Percentiles rank a stretch among this genome's conserved stretches.
These are phyloP conservation scores for Coprinopsis marcescibilis DNA, from an alignment of 768 basidiomycete genomes.

Conservation along the genomic window DNA sequence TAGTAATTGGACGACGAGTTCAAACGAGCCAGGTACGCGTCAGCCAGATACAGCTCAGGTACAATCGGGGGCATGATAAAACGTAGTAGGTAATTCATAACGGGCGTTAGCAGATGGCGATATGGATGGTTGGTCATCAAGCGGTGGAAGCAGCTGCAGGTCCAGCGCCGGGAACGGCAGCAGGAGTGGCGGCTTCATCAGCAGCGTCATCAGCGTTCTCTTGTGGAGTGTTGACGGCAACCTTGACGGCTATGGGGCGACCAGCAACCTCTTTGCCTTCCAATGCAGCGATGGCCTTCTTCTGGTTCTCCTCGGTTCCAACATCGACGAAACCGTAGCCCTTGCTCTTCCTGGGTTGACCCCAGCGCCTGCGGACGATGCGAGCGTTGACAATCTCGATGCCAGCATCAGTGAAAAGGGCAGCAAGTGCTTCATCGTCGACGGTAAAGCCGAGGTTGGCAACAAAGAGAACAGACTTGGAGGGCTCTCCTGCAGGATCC, in stretches of 20 bases:
- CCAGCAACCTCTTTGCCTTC: conserved; percentile 87
- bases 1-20: conserved; percentile 21
- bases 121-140: conserved; percentile 23
- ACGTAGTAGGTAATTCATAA: conserved; percentile 18
- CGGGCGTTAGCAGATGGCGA: conserved; percentile 15
- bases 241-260: conserved; percentile 85
- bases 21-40: conserved; percentile 24
- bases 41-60: too few relatives aligned
- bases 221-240: conserved; percentile 82
- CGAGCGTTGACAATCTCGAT: conserved; percentile 81
- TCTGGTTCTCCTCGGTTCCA: conserved; percentile 80
- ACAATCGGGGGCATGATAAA: too few relatives aligned
- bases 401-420: conserved; percentile 83
- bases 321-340: conserved; percentile 99
- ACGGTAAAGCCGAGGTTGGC: conserved; percentile 97
- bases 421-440: conserved; percentile 73
- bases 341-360: conserved; percentile 82
- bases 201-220: conserved; percentile 43
- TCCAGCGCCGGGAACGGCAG: conserved; percentile 21
- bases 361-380: conserved; percentile 83
- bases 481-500: conserved; percentile 82
- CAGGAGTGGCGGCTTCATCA: conserved; percentile 23
- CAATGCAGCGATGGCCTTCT: conserved; percentile 82
- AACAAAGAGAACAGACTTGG: conserved; percentile 87
- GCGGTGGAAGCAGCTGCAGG: conserved; percentile 21